phyloP scores from a whole-genome alignment of 768 basidiomycete genomes.

The Tremella mesenterica region DNA sequence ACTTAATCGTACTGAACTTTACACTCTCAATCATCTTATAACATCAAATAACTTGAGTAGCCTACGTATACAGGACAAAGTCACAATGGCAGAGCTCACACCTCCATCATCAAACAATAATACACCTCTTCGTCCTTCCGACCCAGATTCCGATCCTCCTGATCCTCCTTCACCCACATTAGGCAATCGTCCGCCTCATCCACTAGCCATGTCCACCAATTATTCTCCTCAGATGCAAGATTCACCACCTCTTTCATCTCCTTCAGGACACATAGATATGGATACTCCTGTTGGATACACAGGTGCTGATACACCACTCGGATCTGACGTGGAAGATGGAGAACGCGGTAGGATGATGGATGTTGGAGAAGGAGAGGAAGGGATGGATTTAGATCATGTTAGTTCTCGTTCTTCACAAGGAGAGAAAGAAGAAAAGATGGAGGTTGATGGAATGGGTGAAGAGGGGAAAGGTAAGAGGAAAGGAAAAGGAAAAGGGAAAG shows the following conservation, averaged over 20 bases:
- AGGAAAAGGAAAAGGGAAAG: conserved; percentile 2
- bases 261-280: too few relatives aligned
- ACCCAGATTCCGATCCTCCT: neutral
- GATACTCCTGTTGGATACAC: too few relatives aligned
- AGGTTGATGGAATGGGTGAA: neutral
- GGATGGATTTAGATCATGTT: too few relatives aligned
- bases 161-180: neutral
- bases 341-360: neutral
- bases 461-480: conserved; percentile 2
- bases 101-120: conserved; percentile 3
- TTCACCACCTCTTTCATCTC: neutral
- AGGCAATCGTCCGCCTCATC: neutral
- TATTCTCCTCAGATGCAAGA: too few relatives aligned
- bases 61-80: too few relatives aligned
- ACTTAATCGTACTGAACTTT: too few relatives aligned
- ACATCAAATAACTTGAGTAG: too few relatives aligned
- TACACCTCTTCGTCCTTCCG: conserved; percentile 1
- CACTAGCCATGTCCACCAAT: neutral
- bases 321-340: neutral
- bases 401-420: too few relatives aligned
- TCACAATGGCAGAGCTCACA: conserved; percentile 4
- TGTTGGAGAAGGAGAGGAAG: conserved; percentile 1
- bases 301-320: too few relatives aligned
- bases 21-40: too few relatives aligned
- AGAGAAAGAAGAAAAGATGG: neutral